These are phyloP conservation scores for Chernovozyma aurita DNA, from an alignment of 1,139 yeast species.

Conservation along the genomic window DNA sequence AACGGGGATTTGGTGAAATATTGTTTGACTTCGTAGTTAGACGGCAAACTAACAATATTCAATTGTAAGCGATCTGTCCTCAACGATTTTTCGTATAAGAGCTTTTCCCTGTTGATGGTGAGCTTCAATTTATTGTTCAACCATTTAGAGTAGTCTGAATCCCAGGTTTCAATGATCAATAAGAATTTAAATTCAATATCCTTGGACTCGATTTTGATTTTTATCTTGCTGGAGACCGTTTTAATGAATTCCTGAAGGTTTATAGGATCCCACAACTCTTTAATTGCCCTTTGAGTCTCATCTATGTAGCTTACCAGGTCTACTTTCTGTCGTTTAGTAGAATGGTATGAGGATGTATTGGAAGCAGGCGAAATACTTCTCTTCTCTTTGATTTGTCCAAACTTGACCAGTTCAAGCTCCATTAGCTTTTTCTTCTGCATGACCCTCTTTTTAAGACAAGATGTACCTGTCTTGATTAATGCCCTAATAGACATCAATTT, in stretches of 20 bases:
- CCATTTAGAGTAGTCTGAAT: constrained; percentile 41
- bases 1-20: constrained; percentile 37
- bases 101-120: constrained; percentile 21
- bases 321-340: neutral
- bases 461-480: constrained; percentile 22
- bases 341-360: neutral
- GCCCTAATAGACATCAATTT: constrained; percentile 21
- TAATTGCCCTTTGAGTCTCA: constrained; percentile 28
- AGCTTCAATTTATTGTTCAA: constrained; percentile 36
- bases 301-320: constrained; percentile 11
- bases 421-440: constrained; percentile 28
- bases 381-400: constrained; percentile 12
- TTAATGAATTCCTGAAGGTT: constrained; percentile 23
- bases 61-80: constrained; percentile 21
- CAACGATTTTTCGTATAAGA: constrained; percentile 23
- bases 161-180: constrained; percentile 44
- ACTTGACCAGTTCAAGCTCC: constrained; percentile 33
- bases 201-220: constrained; percentile 16
- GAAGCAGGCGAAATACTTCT: neutral
- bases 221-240: constrained; percentile 20
- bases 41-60: constrained; percentile 35
- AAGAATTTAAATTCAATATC: constrained; percentile 26
- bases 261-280: constrained; percentile 39
- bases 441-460: constrained; percentile 16
- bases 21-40: constrained; percentile 27